Conservation (phyloP, 225 moss, liverwort and hornwort species). For the Physcomitrium patens region DNA sequence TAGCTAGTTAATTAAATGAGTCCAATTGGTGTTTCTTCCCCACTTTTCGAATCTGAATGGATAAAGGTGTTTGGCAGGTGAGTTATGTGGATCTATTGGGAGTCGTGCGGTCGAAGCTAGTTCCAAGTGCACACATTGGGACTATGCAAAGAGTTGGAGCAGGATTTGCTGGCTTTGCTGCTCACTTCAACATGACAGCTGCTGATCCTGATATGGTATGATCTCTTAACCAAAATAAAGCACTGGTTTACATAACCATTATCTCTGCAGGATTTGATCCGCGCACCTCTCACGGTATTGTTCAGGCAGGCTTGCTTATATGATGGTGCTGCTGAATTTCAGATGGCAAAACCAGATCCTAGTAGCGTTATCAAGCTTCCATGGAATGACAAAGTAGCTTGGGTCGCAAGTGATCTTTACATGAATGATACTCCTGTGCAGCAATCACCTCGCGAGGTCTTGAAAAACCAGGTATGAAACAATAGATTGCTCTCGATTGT, state of each 20-base stretch:
- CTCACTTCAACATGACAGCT: conserved; percentile 82
- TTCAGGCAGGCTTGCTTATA: too few relatives aligned
- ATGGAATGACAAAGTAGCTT: conserved; percentile 81
- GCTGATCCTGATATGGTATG: conserved; percentile 86
- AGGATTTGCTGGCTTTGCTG: conserved; percentile 88
- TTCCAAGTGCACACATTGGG: conserved; percentile 66
- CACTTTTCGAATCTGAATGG: neutral
- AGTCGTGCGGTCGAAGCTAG: conserved; percentile 84
- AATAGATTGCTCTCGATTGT: neutral
- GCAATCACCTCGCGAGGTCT: conserved; percentile 88
- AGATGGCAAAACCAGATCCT: conserved; percentile 82
- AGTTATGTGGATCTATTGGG: conserved; percentile 90
- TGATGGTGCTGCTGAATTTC: neutral
- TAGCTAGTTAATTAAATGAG: neutral
- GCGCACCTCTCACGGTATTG: too few relatives aligned
- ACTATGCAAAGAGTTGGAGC: conserved; percentile 68
- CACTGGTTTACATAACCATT: too few relatives aligned
- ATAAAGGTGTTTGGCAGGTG: conserved; percentile 49
- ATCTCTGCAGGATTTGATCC: too few relatives aligned
- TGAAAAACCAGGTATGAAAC: conserved; percentile 54
- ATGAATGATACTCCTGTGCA: conserved; percentile 61
- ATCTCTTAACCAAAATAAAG: neutral
- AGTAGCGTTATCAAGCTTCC: conserved; percentile 76
- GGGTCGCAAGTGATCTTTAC: conserved; percentile 91
- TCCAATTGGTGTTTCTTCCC: neutral